Conservation (phyloP, 192 early-diverging fungal species). For the Backusella tarrabulga region DNA sequence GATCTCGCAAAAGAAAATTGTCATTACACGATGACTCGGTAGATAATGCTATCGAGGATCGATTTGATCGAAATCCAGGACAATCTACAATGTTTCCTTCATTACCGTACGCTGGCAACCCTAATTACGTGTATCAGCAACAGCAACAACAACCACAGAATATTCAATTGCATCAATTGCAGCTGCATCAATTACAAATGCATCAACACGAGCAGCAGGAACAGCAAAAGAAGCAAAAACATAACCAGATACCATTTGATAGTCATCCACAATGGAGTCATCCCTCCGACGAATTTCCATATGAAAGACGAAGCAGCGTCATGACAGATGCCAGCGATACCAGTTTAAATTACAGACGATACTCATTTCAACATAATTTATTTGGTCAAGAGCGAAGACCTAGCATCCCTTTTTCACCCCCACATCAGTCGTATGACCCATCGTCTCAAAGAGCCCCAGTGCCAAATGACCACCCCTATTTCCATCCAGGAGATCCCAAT, state of each 20-base stretch:
- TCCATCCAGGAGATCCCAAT: neutral
- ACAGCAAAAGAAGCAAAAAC: neutral
- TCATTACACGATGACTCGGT: neutral
- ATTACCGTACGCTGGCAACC: neutral
- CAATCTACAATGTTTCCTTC: conserved; percentile 5
- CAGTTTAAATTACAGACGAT: neutral
- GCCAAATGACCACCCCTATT: neutral
- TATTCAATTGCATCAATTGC: conserved; percentile 1
- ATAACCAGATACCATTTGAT: neutral
- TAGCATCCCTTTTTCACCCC: conserved; percentile 14
- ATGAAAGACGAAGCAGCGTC: neutral
- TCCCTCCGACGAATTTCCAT: neutral
- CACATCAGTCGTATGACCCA: conserved; percentile 8
- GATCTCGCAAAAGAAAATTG: conserved; percentile 15
- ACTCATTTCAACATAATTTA: neutral
- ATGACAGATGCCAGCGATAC: neutral
- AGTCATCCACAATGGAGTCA: neutral
- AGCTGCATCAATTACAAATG: conserved; percentile 2
- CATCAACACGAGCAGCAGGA: neutral
- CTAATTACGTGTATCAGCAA: conserved; percentile 4
- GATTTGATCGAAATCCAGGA: conserved; percentile 7
- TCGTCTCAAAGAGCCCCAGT: neutral
- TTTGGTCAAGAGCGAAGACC: neutral
- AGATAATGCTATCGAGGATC: neutral
- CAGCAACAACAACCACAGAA: neutral